Conservation (phyloP, 805 yeast species). For the Candida michaelii region DNA sequence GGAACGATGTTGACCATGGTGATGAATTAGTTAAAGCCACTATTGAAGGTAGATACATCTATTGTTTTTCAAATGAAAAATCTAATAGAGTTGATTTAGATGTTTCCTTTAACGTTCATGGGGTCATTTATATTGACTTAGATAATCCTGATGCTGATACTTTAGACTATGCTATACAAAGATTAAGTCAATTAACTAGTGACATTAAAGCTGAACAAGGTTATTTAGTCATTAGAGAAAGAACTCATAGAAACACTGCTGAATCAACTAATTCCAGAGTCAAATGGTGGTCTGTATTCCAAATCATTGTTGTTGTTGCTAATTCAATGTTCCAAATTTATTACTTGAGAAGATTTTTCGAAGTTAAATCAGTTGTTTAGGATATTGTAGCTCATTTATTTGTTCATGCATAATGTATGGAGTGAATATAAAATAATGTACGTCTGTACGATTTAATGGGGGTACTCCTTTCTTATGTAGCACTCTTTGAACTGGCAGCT, state of each 20-base stretch:
- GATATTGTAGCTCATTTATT: neutral
- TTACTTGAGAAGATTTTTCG: constrained; percentile 92
- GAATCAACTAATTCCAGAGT: constrained; percentile 96
- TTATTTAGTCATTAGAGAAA: constrained; percentile 92
- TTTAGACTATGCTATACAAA: constrained; percentile 79
- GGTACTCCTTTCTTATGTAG: too few species aligned
- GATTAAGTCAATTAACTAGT: constrained; percentile 69
- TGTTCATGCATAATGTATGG: too few species aligned
- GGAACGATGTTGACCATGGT: constrained; percentile 71
- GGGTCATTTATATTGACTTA: constrained; percentile 81
- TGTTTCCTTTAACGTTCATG: constrained; percentile 93
- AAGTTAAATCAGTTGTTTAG: constrained; percentile 80
- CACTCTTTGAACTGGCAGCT: too few species aligned
- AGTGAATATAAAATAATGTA: too few species aligned
- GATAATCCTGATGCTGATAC: constrained; percentile 75
- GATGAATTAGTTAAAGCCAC: constrained; percentile 69
- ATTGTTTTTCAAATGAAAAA: constrained; percentile 90
- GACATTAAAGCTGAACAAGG: constrained; percentile 92
- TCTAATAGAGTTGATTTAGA: constrained; percentile 74
- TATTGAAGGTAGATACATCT: constrained; percentile 70
- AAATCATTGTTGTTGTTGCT: constrained; percentile 76
- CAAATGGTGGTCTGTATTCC: constrained; percentile 97
- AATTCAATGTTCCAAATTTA: constrained; percentile 92
- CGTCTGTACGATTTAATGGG: too few species aligned
- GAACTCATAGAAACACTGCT: constrained; percentile 97